Conservation (phyloP, 169 alveolate genomes). For the Plasmodium vinckei region DNA sequence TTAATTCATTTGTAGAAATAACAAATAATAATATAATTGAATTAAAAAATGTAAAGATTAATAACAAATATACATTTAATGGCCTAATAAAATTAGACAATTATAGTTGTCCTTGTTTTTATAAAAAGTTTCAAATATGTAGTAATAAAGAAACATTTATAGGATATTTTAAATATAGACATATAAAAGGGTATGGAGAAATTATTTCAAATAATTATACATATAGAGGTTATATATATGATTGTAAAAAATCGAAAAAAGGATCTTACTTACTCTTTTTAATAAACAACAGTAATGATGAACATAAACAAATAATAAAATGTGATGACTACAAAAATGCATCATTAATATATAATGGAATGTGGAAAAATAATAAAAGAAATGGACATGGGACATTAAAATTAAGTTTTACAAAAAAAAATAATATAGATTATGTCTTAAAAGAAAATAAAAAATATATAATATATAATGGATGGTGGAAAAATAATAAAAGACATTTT, state of each 20-base stretch:
- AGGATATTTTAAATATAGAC: constrained; percentile 26
- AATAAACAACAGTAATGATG: not conserved
- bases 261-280: not conserved
- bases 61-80: not conserved
- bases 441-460: not conserved
- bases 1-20: constrained; percentile 14
- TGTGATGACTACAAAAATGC: no score
- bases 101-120: constrained; percentile 14
- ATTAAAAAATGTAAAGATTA: constrained; percentile 18
- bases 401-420: not conserved
- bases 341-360: constrained; percentile 5
- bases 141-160: constrained; percentile 6
- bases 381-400: constrained; percentile 38
- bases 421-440: not conserved
- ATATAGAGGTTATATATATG: constrained; percentile 33
- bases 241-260: constrained; percentile 8
- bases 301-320: no score
- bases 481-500: constrained; percentile 27
- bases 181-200: constrained; percentile 31
- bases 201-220: constrained; percentile 5
- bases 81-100: constrained; percentile 23
- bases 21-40: constrained; percentile 1
- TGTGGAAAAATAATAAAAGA: constrained; percentile 37
- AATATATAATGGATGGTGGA: constrained; percentile 49
- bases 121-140: not conserved